phyloP scores from a whole-genome alignment of 2,329 filamentous ascomycete species.

The Arthrobotrys pseudoclavata region DNA sequence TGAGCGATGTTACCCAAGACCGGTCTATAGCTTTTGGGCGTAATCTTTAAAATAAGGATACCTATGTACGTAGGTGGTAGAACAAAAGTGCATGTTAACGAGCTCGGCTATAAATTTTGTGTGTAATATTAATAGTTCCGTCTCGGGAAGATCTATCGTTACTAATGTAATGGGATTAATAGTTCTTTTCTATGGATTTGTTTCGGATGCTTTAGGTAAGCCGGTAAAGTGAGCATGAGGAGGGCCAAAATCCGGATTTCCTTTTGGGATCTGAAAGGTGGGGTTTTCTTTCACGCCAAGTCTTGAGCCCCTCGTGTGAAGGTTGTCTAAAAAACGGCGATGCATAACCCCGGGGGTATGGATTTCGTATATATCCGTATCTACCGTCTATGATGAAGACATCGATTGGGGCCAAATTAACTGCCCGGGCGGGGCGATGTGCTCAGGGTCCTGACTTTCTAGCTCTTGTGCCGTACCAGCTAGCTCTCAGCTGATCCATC shows the following conservation, averaged over 20 bases:
- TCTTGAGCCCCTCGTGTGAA: background rate
- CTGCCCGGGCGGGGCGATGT: background rate
- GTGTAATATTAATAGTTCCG: no score
- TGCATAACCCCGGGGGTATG: background rate
- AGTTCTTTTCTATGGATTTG: background rate
- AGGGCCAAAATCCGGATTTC: no score
- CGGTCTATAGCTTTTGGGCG: no score
- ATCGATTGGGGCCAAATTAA: background rate
- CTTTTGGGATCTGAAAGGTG: no score
- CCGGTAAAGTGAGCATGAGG: no score
- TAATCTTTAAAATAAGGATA: no score
- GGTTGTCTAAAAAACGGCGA: background rate
- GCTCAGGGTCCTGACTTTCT: background rate
- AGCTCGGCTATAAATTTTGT: background rate
- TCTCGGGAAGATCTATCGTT: background rate
- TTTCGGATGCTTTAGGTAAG: background rate
- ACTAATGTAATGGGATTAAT: background rate
- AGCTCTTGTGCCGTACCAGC: background rate
- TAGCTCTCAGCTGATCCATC: constrained; percentile 21
- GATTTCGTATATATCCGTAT: background rate
- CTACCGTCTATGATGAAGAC: no score
- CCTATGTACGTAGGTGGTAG: background rate
- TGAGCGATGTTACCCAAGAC: background rate
- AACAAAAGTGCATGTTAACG: background rate
- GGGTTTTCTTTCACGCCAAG: background rate